phyloP scores from a whole-genome alignment of 306 rosid species.

The Cucurbita maxima region DNA sequence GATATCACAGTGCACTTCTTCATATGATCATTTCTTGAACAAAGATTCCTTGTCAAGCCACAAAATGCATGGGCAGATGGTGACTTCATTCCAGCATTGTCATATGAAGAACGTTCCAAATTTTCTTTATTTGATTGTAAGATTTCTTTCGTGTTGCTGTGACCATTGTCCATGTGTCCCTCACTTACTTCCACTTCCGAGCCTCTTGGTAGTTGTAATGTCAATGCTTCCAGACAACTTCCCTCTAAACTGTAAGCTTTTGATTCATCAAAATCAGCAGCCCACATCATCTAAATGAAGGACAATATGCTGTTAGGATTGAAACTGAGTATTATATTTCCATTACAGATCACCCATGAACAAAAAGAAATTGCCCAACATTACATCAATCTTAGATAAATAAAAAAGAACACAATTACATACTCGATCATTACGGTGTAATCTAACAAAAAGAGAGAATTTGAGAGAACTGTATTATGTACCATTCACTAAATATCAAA shows the following conservation, averaged over 20 bases:
- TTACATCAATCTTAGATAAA: not conserved
- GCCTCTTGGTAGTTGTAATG: constrained; percentile 45
- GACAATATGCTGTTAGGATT: constrained; percentile 11
- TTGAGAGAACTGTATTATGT: not conserved
- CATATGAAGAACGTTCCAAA: constrained; percentile 20
- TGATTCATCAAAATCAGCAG: constrained; percentile 87
- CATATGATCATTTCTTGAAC: constrained; percentile 40
- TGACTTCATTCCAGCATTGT: constrained; percentile 30
- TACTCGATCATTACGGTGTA: not conserved
- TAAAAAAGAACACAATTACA: not conserved
- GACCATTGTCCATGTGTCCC: constrained; percentile 24
- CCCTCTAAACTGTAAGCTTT: constrained; percentile 38
- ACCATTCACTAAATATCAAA: not conserved
- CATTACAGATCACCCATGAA: not conserved
- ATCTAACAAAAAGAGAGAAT: not conserved
- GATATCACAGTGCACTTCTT: constrained; percentile 34
- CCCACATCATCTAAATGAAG: constrained; percentile 86
- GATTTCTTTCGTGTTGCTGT: constrained; percentile 22
- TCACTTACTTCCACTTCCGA: constrained; percentile 27
- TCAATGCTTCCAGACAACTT: constrained; percentile 56
- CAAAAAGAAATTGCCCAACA: not conserved
- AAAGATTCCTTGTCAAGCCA: constrained; percentile 64
- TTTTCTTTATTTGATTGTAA: constrained; percentile 29
- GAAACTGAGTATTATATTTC: not conserved
- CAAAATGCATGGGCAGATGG: constrained; percentile 45